A percentile compares a stretch with the other conserved stretches of the same genome.
These are phyloP conservation scores for Daldinia eschscholtzii DNA, from an alignment of 2,329 filamentous ascomycete species.

Conservation along the genomic window DNA sequence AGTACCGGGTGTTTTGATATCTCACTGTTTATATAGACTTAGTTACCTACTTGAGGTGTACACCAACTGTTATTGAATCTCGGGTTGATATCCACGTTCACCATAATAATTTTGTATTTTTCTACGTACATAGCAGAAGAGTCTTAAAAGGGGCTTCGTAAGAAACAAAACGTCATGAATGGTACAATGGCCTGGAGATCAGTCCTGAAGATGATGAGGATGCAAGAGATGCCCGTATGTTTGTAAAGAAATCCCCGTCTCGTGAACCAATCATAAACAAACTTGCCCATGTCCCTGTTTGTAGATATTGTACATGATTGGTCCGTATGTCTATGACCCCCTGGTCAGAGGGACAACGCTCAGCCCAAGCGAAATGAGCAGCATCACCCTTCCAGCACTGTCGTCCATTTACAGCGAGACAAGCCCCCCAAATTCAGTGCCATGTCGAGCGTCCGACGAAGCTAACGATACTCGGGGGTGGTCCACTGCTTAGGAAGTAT, in stretches of 20 bases:
- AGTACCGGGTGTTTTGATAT: slow-evolving; percentile 6
- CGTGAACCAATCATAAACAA: slow-evolving; percentile 32
- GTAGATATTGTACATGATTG: slow-evolving; percentile 42
- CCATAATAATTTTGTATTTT: slow-evolving; percentile 11
- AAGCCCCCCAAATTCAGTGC: slow-evolving; percentile 36
- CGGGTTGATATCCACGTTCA: slow-evolving; percentile 12
- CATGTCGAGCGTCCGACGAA: slow-evolving; percentile 32
- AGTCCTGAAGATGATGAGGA: slow-evolving; percentile 10
- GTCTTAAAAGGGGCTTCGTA: slow-evolving; percentile 15
- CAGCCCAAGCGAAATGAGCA: slow-evolving; percentile 51
- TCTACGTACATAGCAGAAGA: background rate
- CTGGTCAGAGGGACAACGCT: slow-evolving; percentile 44
- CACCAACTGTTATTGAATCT: background rate
- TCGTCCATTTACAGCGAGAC: slow-evolving; percentile 43
- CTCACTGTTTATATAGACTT: background rate
- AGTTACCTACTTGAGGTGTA: slow-evolving; percentile 1
- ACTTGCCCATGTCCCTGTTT: slow-evolving; percentile 31
- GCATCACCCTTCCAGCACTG: slow-evolving; percentile 31
- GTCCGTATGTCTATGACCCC: slow-evolving; percentile 38
- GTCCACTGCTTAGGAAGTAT: slow-evolving; percentile 40
- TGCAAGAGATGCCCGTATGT: slow-evolving; percentile 37
- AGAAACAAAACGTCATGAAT: slow-evolving; percentile 28
- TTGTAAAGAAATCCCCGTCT: slow-evolving; percentile 42
- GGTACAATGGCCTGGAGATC: slow-evolving; percentile 24
- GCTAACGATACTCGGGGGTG: slow-evolving; percentile 40